Percentiles rank a stretch among this genome's conserved stretches.
These are phyloP conservation scores for Monosporascus sp. DNA, from an alignment of 2,329 filamentous ascomycete genomes.

Conservation along the genomic window DNA sequence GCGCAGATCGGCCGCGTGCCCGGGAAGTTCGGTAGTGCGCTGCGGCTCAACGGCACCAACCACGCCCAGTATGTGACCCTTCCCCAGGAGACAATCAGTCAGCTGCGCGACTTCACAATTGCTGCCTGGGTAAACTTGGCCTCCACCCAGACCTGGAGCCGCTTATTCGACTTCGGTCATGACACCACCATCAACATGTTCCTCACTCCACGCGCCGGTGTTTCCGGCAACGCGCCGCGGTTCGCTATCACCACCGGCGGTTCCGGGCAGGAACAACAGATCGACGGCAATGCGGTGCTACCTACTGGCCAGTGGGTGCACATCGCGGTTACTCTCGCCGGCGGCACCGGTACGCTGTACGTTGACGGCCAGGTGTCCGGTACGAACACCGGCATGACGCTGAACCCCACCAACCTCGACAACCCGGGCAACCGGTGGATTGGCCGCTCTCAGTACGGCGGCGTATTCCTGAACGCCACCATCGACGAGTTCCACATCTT, in stretches of 20 bases:
- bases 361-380: conserved; percentile 12
- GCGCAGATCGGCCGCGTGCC: conserved; percentile 7
- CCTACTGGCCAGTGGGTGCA: conserved; percentile 12
- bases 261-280: conserved; percentile 9
- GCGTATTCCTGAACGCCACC: conserved; percentile 10
- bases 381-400: conserved; percentile 9
- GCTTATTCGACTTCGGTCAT: conserved; percentile 17
- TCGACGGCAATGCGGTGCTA: conserved; percentile 9
- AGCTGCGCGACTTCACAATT: conserved; percentile 15
- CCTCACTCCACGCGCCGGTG: conserved; percentile 9
- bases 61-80: conserved; percentile 12
- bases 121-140: conserved; percentile 14
- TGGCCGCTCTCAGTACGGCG: conserved; percentile 13
- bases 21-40: conserved; percentile 13
- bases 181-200: conserved; percentile 14
- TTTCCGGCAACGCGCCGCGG: conserved; percentile 5
- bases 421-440: conserved; percentile 17
- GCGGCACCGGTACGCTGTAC: conserved; percentile 10
- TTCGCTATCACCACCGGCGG: conserved; percentile 16
- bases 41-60: conserved; percentile 5
- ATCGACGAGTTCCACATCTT: conserved; percentile 18
- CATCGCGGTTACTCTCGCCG: conserved; percentile 11
- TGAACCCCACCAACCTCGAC: conserved; percentile 10
- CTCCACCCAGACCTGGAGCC: conserved; percentile 6
- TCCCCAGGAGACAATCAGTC: conserved; percentile 16